phyloP scores from a whole-genome alignment of 106 monocot species.

The Allium fistulosum region DNA sequence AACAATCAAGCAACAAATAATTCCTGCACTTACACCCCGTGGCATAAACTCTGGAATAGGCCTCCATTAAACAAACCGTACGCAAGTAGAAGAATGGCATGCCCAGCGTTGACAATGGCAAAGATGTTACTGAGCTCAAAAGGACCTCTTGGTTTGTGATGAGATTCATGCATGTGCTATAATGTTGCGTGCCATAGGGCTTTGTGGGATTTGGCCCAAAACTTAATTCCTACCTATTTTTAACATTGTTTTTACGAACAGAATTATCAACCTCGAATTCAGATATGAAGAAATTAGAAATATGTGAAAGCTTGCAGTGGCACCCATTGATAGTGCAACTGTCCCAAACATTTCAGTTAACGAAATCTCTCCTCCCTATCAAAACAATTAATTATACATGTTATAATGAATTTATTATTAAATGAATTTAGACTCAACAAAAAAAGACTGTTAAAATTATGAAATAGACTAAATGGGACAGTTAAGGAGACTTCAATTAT shows the following conservation, averaged over 20 bases:
- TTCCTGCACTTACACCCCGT: constrained; percentile 55
- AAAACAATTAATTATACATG: background rate
- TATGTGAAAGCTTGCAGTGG: constrained; percentile 44
- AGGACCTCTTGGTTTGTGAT: constrained; percentile 83
- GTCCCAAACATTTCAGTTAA: constrained; percentile 86
- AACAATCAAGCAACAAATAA: background rate
- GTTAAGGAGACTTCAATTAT: too few relatives aligned
- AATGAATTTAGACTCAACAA: background rate
- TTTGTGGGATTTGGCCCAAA: constrained; percentile 81
- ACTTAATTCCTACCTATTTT: constrained; percentile 89
- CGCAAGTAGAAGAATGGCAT: constrained; percentile 72
- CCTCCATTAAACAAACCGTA: constrained; percentile 87
- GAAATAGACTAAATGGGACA: too few relatives aligned
- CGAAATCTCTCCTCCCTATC: constrained; percentile 74
- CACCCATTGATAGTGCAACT: constrained; percentile 81
- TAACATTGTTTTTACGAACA: background rate
- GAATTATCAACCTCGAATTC: background rate
- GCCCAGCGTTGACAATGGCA: constrained; percentile 82
- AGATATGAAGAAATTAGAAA: background rate
- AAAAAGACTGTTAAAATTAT: too few relatives aligned
- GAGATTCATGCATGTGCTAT: constrained; percentile 97
- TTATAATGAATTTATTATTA: too few relatives aligned
- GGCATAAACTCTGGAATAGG: constrained; percentile 82
- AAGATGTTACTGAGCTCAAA: constrained; percentile 98
- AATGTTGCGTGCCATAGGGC: constrained; percentile 94